Conservation (phyloP, 2,329 filamentous ascomycete genomes). For the Arthrobotrys musiformis region DNA sequence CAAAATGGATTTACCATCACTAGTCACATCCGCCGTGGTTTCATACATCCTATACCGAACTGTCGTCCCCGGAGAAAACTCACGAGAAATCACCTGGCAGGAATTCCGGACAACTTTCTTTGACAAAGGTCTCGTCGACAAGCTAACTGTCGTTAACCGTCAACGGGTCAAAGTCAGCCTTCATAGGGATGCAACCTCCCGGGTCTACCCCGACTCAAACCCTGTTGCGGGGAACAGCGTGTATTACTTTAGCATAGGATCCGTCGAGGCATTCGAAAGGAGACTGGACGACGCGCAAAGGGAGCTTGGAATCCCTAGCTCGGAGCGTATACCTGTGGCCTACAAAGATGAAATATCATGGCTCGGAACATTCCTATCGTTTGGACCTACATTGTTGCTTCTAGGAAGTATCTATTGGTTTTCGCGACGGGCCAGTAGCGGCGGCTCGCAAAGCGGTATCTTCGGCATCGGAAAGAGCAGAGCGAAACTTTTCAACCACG, state of each 20-base stretch:
- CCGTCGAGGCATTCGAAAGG: conserved; percentile 89
- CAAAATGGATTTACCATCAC: conserved; percentile 51
- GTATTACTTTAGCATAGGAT: conserved; percentile 94
- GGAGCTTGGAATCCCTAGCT: conserved; percentile 83
- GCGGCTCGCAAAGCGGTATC: conserved; percentile 76
- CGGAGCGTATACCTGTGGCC: conserved; percentile 91
- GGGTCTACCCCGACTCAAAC: conserved; percentile 79
- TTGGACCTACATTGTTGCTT: conserved; percentile 87
- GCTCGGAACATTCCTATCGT: conserved; percentile 77
- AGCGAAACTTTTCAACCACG: conserved; percentile 97
- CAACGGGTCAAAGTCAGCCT: conserved; percentile 82
- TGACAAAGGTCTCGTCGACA: conserved; percentile 95
- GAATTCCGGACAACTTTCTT: conserved; percentile 93
- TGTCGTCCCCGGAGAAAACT: conserved; percentile 74
- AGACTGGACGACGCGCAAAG: conserved; percentile 87
- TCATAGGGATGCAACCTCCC: conserved; percentile 76
- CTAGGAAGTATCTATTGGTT: conserved; percentile 85
- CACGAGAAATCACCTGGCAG: conserved; percentile 93
- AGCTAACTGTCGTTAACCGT: conserved; percentile 81
- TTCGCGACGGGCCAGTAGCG: conserved; percentile 77
- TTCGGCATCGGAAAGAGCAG: conserved; percentile 97
- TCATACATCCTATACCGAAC: conserved; percentile 73
- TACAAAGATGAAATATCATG: conserved; percentile 81
- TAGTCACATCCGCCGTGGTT: conserved; percentile 69
- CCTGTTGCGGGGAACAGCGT: conserved; percentile 73